Percentiles rank a stretch among this genome's conserved stretches.
phyloP scores from a whole-genome alignment of 1,139 yeast species.

The Scheffersomyces parashehatae region DNA sequence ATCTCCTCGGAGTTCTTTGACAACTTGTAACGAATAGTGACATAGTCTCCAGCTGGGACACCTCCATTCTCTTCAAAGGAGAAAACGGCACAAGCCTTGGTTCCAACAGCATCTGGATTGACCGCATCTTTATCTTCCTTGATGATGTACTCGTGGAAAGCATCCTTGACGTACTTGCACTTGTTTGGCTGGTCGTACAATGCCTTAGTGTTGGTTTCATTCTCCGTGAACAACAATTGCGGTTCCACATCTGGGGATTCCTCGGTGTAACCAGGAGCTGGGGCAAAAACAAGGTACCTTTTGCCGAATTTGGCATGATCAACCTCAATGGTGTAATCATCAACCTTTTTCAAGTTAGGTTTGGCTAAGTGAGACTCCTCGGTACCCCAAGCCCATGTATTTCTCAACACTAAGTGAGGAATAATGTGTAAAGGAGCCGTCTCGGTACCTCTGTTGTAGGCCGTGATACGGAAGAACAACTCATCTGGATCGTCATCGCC shows the following conservation, averaged over 20 bases:
- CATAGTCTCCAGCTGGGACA: conserved; percentile 87
- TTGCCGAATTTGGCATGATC: conserved; percentile 74
- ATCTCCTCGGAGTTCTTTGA: conserved; percentile 51
- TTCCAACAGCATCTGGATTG: conserved; percentile 70
- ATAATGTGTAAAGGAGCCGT: conserved; percentile 86
- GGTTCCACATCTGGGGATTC: conserved; percentile 73
- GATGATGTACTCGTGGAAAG: conserved; percentile 82
- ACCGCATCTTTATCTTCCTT: conserved; percentile 59
- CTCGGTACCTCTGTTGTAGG: conserved; percentile 80
- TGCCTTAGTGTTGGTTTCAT: conserved; percentile 75
- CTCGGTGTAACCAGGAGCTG: conserved; percentile 77
- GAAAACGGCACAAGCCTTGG: conserved; percentile 82
- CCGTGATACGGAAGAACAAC: conserved; percentile 80
- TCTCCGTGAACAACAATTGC: conserved; percentile 77
- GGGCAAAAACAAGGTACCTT: conserved; percentile 73
- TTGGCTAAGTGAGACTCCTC: conserved; percentile 49
- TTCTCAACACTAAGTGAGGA: conserved; percentile 86
- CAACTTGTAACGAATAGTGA: conserved; percentile 80
- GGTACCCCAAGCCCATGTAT: conserved; percentile 91
- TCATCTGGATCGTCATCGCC: conserved; percentile 82
- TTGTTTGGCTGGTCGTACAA: conserved; percentile 66
- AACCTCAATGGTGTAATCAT: conserved; percentile 52
- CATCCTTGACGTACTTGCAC: conserved; percentile 73
- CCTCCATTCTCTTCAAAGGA: conserved; percentile 73
- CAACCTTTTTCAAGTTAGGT: conserved; percentile 54